Conservation (phyloP, 345 rosid genomes). For the Eucalyptus shirleyi region DNA sequence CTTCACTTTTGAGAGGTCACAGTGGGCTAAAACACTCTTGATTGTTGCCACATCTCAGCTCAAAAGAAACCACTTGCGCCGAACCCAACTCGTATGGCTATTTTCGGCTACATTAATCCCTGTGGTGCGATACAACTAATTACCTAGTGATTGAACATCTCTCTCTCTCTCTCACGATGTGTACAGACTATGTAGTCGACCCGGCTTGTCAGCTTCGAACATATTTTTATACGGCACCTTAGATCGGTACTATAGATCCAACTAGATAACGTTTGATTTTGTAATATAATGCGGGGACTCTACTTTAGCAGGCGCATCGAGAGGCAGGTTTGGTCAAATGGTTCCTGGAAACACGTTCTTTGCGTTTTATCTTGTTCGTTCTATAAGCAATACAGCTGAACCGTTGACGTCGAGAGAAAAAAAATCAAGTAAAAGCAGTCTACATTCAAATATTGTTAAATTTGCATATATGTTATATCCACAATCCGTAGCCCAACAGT, state of each 20-base stretch:
- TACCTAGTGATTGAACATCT: neutral
- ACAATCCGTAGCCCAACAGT: neutral
- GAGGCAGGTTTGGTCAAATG: neutral
- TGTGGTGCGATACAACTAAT: neutral
- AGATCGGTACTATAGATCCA: neutral
- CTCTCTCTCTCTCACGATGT: neutral
- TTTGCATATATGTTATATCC: neutral
- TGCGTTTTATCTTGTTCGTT: neutral
- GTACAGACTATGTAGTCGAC: no score
- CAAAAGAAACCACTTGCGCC: no score
- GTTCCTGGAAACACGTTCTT: neutral
- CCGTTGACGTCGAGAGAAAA: neutral
- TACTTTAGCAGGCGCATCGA: neutral
- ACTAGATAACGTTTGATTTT: neutral
- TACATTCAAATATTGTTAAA: neutral
- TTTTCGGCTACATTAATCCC: neutral
- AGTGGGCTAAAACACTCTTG: neutral
- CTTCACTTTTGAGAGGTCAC: no score
- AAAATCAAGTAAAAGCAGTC: no score
- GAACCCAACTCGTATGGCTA: no score
- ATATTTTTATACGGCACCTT: rapidly evolving
- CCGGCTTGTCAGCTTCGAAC: neutral
- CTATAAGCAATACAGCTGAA: neutral
- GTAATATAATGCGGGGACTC: neutral
- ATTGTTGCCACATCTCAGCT: no score